These are phyloP conservation scores for Globisporangium viniferum DNA, from an alignment of 352 stramenopile species.

Conservation along the genomic window DNA sequence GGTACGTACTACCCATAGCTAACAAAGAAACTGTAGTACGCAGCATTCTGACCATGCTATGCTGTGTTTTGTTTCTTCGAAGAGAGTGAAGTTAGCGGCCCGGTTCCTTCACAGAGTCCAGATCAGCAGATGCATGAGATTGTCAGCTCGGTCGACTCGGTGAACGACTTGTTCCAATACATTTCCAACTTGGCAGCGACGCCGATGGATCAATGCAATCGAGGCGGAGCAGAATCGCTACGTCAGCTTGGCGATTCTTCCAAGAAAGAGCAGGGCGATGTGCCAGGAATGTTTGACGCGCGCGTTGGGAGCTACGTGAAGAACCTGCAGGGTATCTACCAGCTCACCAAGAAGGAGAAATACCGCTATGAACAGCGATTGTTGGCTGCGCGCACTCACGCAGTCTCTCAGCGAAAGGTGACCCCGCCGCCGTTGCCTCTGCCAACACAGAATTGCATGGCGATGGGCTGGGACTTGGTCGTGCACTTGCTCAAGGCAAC, in stretches of 20 bases:
- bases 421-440: constrained; percentile 67
- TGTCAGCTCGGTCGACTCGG: constrained; percentile 69
- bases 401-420: constrained; percentile 68
- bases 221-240: constrained; percentile 7
- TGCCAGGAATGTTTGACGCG: constrained; percentile 56
- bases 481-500: constrained; percentile 72
- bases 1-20: constrained; percentile 19
- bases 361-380: constrained; percentile 71
- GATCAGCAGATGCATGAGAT: constrained; percentile 76
- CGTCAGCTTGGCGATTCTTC: constrained; percentile 18
- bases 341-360: constrained; percentile 81
- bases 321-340: constrained; percentile 66
- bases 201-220: constrained; percentile 11
- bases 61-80: neutral
- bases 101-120: constrained; percentile 22
- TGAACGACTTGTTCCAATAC: constrained; percentile 79
- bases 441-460: constrained; percentile 81
- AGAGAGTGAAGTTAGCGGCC: constrained; percentile 39
- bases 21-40: no score
- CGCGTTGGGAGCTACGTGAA: constrained; percentile 71
- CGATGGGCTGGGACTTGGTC: constrained; percentile 81
- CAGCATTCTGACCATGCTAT: no score
- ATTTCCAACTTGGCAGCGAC: constrained; percentile 60
- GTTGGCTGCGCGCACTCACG: constrained; percentile 41
- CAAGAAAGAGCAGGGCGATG: constrained; percentile 7